These are phyloP conservation scores for Nicotiana benthamiana DNA, from an alignment of 257 asterid species.

Conservation along the genomic window DNA sequence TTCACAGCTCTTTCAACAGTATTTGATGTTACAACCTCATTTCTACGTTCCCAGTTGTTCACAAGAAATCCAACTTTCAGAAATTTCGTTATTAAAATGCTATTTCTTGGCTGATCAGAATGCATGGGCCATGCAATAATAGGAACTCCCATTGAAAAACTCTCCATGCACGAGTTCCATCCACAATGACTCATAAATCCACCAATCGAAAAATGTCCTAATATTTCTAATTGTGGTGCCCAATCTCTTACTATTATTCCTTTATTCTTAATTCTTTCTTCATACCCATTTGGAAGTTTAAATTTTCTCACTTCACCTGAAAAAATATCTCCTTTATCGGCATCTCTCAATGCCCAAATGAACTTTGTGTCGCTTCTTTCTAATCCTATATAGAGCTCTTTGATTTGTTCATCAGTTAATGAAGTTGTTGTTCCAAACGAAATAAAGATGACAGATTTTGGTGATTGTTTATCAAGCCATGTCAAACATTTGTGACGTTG, in stretches of 20 bases:
- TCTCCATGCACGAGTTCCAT: conserved; percentile 61
- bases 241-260: conserved; percentile 44
- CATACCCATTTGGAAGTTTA: conserved; percentile 29
- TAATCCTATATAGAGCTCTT: conserved; percentile 34
- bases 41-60: conserved; percentile 28
- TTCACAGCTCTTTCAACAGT: conserved; percentile 16
- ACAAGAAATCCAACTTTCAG: conserved; percentile 32
- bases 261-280: conserved; percentile 28
- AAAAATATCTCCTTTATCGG: conserved; percentile 24
- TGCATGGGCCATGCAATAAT: conserved; percentile 71
- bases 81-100: conserved; percentile 26
- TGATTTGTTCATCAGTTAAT: conserved; percentile 24
- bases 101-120: conserved; percentile 56
- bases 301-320: neutral
- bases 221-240: conserved; percentile 56
- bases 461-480: conserved; percentile 37
- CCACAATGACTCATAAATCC: conserved; percentile 64
- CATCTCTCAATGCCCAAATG: conserved; percentile 44
- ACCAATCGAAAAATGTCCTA: conserved; percentile 33
- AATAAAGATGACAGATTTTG: conserved; percentile 30
- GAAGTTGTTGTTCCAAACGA: conserved; percentile 54
- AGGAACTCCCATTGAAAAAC: conserved; percentile 52
- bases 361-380: conserved; percentile 27
- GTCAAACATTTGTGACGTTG: conserved; percentile 28
- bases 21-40: conserved; percentile 20